Conservation (phyloP, 768 basidiomycete genomes). For the Collybia sordida region DNA sequence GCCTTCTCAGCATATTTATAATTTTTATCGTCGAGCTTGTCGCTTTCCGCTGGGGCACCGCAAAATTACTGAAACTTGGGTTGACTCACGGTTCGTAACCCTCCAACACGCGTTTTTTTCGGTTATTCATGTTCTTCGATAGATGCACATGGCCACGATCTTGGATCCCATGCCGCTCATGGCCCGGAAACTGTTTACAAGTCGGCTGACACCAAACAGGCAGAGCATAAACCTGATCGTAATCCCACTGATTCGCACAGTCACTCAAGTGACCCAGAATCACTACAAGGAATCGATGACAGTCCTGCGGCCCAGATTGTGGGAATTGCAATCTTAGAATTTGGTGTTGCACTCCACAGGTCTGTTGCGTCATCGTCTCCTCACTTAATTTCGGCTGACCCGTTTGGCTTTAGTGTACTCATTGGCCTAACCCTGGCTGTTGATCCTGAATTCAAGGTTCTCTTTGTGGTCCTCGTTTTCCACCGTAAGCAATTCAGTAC, state of each 20-base stretch:
- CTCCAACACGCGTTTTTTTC: conserved; percentile 2
- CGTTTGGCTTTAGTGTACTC: conserved; percentile 50
- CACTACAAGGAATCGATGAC: conserved; percentile 29
- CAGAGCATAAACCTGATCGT: conserved; percentile 16
- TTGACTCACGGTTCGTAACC: conserved; percentile 51
- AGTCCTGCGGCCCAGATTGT: conserved; percentile 68
- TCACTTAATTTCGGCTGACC: conserved; percentile 1
- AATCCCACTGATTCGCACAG: too few relatives aligned
- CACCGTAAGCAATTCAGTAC: conserved; percentile 64
- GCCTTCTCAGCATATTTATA: conserved; percentile 75
- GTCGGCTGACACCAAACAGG: conserved; percentile 7
- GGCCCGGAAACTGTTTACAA: conserved; percentile 53
- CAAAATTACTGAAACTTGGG: conserved; percentile 67
- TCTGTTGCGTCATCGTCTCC: conserved; percentile 14
- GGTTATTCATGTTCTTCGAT: conserved; percentile 5
- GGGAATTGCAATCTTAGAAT: conserved; percentile 90
- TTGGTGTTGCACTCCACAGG: conserved; percentile 90
- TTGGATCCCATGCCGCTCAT: conserved; percentile 63
- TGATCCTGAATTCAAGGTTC: conserved; percentile 71
- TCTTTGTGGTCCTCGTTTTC: conserved; percentile 90
- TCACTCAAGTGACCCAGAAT: conserved; percentile 29
- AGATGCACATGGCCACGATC: conserved; percentile 71
- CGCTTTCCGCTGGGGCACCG: conserved; percentile 85
- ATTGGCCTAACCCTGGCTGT: conserved; percentile 94
- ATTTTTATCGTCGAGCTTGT: conserved; percentile 86